These are phyloP conservation scores for Acacia crassicarpa DNA, from an alignment of 306 rosid genomes.

Conservation along the genomic window DNA sequence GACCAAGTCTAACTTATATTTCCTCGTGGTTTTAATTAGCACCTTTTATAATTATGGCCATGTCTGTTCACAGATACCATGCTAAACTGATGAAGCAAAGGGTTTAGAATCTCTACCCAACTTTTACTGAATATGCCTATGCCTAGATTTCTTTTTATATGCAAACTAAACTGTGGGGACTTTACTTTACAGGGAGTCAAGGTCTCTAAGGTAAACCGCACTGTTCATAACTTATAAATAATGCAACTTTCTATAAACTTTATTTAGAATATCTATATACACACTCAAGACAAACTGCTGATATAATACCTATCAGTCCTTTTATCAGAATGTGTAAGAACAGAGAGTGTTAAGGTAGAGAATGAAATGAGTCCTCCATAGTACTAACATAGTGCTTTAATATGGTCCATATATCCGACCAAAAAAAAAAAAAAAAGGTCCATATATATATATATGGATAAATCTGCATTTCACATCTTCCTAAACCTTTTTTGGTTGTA, in stretches of 20 bases:
- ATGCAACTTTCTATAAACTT: background rate
- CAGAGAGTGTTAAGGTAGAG: background rate
- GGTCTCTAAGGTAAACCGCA: background rate
- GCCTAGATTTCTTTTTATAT: background rate
- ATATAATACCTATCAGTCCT: background rate
- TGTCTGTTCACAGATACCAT: background rate
- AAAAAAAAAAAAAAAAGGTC: too few species aligned
- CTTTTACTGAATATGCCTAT: background rate
- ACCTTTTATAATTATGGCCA: background rate
- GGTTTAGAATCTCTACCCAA: background rate
- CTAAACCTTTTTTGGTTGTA: background rate
- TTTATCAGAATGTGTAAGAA: background rate
- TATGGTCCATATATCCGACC: conserved; percentile 4
- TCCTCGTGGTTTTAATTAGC: background rate
- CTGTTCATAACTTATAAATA: background rate
- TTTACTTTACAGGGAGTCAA: background rate
- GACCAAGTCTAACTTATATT: background rate
- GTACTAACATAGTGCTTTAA: background rate
- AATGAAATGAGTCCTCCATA: background rate
- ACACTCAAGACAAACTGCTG: background rate
- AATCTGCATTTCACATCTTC: background rate
- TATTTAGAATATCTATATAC: background rate
- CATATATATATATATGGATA: background rate
- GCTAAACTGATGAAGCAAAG: background rate
- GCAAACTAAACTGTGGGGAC: background rate